Evolutionary conservation across 768 basidiomycete genomes (phyloP).

Genomic region (Calocybe indica): DNA sequence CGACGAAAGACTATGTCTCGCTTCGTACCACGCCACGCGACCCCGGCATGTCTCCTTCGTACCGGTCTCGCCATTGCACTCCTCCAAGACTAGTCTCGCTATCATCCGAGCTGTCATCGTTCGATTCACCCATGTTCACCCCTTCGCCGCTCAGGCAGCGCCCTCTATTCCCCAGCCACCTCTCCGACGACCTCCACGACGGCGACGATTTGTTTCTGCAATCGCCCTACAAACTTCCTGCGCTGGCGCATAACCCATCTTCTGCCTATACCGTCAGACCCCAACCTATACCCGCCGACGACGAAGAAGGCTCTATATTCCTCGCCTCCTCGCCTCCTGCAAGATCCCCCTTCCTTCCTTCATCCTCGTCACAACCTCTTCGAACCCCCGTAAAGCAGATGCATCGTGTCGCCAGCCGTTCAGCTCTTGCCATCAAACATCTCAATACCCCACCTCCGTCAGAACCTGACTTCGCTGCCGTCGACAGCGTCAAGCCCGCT

Average conservation of each 20-base stretch:
- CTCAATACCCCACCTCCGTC: conserved; percentile 15
- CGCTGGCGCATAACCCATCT: conserved; percentile 29
- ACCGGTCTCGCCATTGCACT: conserved; percentile 28
- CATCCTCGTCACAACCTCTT: conserved; percentile 43
- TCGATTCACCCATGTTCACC: conserved; percentile 56
- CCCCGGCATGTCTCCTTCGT: conserved; percentile 27
- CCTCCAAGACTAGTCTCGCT: conserved; percentile 25
- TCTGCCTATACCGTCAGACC: conserved; percentile 31
- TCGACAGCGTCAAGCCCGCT: conserved; percentile 11
- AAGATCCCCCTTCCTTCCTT: conserved; percentile 32
- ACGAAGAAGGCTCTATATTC: conserved; percentile 55
- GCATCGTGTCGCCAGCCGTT: conserved; percentile 31
- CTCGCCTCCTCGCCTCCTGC: conserved; percentile 35
- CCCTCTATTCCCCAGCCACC: conserved; percentile 28
- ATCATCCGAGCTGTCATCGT: conserved; percentile 22
- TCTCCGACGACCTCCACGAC: conserved; percentile 22
- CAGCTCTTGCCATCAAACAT: conserved; percentile 33
- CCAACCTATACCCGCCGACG: conserved; percentile 40
- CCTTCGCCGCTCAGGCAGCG: conserved; percentile 55
- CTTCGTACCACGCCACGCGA: conserved; percentile 21
- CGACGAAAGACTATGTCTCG: conserved; percentile 31
- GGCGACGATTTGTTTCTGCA: conserved; percentile 48
- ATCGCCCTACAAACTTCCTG: conserved; percentile 44
- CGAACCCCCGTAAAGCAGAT: conserved; percentile 55
- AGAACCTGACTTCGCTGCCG: conserved; percentile 6